Percentiles rank a stretch among this genome's conserved stretches.
Conservation (phyloP, 805 yeast species). For the Nematodospora valgi region DNA sequence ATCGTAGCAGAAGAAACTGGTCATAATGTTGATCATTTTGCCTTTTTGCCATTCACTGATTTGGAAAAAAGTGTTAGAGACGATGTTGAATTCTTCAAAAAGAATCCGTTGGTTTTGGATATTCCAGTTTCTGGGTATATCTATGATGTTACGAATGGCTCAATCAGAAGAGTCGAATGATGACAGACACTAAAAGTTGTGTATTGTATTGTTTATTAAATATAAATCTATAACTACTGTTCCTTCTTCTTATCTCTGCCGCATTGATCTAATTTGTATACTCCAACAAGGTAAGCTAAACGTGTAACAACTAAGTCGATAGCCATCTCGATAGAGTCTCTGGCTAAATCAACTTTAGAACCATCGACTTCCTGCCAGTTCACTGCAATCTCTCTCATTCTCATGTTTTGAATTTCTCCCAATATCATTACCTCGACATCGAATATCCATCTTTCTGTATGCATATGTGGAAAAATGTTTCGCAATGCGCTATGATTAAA, state of each 20-base stretch:
- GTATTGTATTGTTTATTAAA: neutral
- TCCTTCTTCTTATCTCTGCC: constrained; percentile 6
- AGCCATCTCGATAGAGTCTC: constrained; percentile 91
- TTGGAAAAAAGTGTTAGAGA: constrained; percentile 32
- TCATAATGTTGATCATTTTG: constrained; percentile 23
- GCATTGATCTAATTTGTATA: constrained; percentile 48
- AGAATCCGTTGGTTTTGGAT: constrained; percentile 27
- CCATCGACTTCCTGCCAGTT: constrained; percentile 98
- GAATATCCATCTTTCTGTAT: constrained; percentile 97
- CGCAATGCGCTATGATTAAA: constrained; percentile 69
- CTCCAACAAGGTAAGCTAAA: constrained; percentile 74
- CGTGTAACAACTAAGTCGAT: constrained; percentile 82
- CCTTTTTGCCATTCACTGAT: constrained; percentile 34
- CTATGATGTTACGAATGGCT: constrained; percentile 36
- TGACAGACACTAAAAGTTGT: neutral
- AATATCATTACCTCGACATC: constrained; percentile 89
- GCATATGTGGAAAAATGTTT: constrained; percentile 81
- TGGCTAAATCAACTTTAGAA: constrained; percentile 86
- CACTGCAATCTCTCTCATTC: constrained; percentile 75
- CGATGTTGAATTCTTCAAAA: constrained; percentile 29
- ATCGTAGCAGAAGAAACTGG: constrained; percentile 29
- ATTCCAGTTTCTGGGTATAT: constrained; percentile 38
- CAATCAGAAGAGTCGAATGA: constrained; percentile 19
- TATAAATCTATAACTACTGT: neutral
- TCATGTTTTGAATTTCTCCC: constrained; percentile 67